phyloP scores from a whole-genome alignment of 352 stramenopile species.

The Phytophthora aleatoria region DNA sequence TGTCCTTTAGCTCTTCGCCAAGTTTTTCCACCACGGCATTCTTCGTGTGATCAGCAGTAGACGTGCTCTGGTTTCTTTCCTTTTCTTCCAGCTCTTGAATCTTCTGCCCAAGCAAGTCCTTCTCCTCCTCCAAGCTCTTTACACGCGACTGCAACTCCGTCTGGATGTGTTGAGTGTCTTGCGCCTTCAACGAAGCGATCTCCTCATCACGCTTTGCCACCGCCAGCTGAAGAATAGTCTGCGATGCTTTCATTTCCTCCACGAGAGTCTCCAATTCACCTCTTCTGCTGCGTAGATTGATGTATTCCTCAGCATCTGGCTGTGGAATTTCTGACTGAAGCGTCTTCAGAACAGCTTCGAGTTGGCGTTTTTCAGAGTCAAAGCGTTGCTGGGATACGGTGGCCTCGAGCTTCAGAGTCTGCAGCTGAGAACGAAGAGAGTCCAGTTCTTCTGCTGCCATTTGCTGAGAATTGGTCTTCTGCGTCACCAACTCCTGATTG shows the following conservation, averaged over 20 bases:
- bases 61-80: neutral
- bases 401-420: conserved; percentile 29
- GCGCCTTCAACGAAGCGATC: conserved; percentile 22
- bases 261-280: conserved; percentile 18
- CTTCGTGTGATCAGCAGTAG: conserved; percentile 9
- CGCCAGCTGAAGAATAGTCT: conserved; percentile 25
- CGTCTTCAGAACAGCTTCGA: conserved; percentile 31
- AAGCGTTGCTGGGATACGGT: conserved; percentile 16
- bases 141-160: conserved; percentile 32
- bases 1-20: conserved; percentile 36
- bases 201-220: conserved; percentile 32
- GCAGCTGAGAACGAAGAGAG: conserved; percentile 30
- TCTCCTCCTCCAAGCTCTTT: conserved; percentile 42
- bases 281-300: conserved; percentile 10
- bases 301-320: conserved; percentile 4
- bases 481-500: conserved; percentile 21
- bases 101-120: conserved; percentile 31
- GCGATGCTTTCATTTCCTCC: conserved; percentile 20
- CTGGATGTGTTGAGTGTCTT: conserved; percentile 1
- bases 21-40: conserved; percentile 29
- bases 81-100: conserved; percentile 25
- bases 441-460: conserved; percentile 43
- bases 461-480: conserved; percentile 30
- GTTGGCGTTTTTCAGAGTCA: conserved; percentile 26
- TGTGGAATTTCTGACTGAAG: conserved; percentile 5